phyloP scores from a whole-genome alignment of 2,329 filamentous ascomycete species.

The Huntiella moniliformis region DNA sequence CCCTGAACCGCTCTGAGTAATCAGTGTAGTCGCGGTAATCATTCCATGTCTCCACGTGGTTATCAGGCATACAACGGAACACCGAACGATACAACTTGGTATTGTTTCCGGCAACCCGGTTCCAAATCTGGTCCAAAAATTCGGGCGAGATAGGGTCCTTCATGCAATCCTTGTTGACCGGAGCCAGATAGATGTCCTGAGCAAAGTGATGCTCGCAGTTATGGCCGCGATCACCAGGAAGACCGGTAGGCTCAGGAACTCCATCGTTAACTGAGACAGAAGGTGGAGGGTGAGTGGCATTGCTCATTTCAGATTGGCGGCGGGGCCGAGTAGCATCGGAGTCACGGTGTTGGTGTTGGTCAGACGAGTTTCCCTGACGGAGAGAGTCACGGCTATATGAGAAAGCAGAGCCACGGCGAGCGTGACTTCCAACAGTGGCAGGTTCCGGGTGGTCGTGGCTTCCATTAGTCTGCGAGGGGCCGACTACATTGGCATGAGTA shows the following conservation, averaged over 20 bases:
- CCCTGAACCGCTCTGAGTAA: slow-evolving; percentile 61
- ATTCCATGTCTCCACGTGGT: slow-evolving; percentile 79
- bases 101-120: slow-evolving; percentile 74
- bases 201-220: slow-evolving; percentile 28
- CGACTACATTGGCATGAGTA: slow-evolving; percentile 14
- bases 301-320: slow-evolving; percentile 7
- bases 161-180: slow-evolving; percentile 84
- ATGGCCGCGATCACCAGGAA: background rate
- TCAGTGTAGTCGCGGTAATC: slow-evolving; percentile 72
- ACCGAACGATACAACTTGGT: slow-evolving; percentile 86
- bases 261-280: slow-evolving; percentile 14
- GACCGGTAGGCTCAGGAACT: background rate
- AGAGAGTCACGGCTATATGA: slow-evolving; percentile 22
- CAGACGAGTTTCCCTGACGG: slow-evolving; percentile 14
- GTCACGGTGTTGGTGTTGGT: background rate
- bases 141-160: slow-evolving; percentile 62
- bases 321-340: background rate
- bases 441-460: slow-evolving; percentile 59
- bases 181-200: slow-evolving; percentile 52
- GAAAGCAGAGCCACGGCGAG: slow-evolving; percentile 53
- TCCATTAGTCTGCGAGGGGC: slow-evolving; percentile 26
- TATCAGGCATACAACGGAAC: slow-evolving; percentile 94
- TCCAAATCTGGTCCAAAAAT: slow-evolving; percentile 83
- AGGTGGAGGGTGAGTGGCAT: slow-evolving; percentile 10
- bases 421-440: slow-evolving; percentile 38